Percentiles rank a stretch among this genome's conserved stretches.
These are phyloP conservation scores for Xylariaceae sp. DNA, from an alignment of 2,329 filamentous ascomycete species.

Conservation along the genomic window DNA sequence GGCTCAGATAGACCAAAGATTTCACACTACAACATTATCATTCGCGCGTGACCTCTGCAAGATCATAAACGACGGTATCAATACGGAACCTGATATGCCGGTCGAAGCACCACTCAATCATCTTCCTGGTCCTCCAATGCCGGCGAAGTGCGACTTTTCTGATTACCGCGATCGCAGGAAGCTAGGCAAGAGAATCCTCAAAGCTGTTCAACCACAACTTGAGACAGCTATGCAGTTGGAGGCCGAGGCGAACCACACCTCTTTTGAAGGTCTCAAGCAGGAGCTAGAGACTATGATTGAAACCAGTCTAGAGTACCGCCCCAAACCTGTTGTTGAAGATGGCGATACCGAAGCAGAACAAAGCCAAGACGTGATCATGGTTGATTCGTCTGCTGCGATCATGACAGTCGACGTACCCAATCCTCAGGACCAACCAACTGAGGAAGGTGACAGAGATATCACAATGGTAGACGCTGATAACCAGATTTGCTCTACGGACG, in stretches of 20 bases:
- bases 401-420: slow-evolving; percentile 41
- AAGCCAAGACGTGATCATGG: slow-evolving; percentile 48
- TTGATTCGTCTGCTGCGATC: slow-evolving; percentile 44
- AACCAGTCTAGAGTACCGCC: slow-evolving; percentile 57
- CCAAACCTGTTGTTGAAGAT: slow-evolving; percentile 30
- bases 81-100: slow-evolving; percentile 33
- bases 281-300: slow-evolving; percentile 73
- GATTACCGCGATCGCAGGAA: slow-evolving; percentile 80
- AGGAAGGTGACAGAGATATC: slow-evolving; percentile 36
- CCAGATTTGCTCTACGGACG: slow-evolving; percentile 33
- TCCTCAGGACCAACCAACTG: slow-evolving; percentile 24
- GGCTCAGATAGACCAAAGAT: slow-evolving; percentile 49
- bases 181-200: slow-evolving; percentile 85
- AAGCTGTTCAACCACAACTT: slow-evolving; percentile 71
- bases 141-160: slow-evolving; percentile 47
- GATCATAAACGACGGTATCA: slow-evolving; percentile 51
- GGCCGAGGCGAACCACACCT: slow-evolving; percentile 69
- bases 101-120: slow-evolving; percentile 25
- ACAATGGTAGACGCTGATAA: slow-evolving; percentile 37
- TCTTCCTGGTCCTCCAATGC: slow-evolving; percentile 44
- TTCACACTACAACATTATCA: slow-evolving; percentile 54
- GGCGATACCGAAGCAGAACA: slow-evolving; percentile 38
- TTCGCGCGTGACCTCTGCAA: slow-evolving; percentile 57
- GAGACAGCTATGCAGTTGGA: slow-evolving; percentile 76
- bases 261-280: slow-evolving; percentile 64